Evolutionary conservation across 2,329 filamentous ascomycete species (phyloP).

Genomic region (Domatiomyces catenatus): DNA sequence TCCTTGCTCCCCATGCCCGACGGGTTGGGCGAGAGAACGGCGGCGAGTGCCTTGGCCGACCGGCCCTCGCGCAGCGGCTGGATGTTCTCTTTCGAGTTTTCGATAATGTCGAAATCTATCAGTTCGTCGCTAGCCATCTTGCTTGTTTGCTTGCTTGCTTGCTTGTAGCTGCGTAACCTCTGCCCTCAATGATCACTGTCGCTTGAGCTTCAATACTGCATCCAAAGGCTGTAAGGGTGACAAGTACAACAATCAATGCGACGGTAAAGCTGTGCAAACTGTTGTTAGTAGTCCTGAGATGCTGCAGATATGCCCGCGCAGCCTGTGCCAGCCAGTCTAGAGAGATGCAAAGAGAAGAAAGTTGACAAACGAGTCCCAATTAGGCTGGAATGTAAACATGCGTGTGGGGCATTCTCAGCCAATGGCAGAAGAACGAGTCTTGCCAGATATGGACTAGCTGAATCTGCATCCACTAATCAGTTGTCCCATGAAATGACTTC

Average conservation of each 20-base stretch:
- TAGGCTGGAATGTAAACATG: conserved; percentile 7
- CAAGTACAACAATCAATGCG: not conserved
- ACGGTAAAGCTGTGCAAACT: not conserved
- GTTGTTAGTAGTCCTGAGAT: not conserved
- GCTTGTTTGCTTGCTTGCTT: conserved; percentile 7
- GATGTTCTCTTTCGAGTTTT: conserved; percentile 95
- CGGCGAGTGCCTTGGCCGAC: conserved; percentile 75
- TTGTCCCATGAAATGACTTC: not conserved
- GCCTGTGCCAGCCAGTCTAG: conserved; percentile 2
- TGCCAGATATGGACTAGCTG: not conserved
- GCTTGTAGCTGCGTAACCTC: conserved; percentile 4
- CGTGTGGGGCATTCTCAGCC: not conserved
- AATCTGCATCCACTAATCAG: not conserved
- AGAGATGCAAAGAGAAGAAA: not conserved
- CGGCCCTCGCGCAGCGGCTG: conserved; percentile 76
- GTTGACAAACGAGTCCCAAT: not conserved
- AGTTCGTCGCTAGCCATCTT: conserved; percentile 22
- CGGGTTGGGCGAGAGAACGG: conserved; percentile 49
- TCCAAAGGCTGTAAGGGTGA: conserved; percentile 1
- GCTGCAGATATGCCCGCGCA: conserved; percentile 2
- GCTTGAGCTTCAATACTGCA: not conserved
- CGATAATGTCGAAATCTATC: conserved; percentile 72
- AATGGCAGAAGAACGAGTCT: not conserved
- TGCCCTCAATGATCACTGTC: conserved; percentile 5
- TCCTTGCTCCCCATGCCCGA: conserved; percentile 35